Evolutionary conservation across 2,329 filamentous ascomycete species (phyloP).

Genomic region (Venturia aucupariae): DNA sequence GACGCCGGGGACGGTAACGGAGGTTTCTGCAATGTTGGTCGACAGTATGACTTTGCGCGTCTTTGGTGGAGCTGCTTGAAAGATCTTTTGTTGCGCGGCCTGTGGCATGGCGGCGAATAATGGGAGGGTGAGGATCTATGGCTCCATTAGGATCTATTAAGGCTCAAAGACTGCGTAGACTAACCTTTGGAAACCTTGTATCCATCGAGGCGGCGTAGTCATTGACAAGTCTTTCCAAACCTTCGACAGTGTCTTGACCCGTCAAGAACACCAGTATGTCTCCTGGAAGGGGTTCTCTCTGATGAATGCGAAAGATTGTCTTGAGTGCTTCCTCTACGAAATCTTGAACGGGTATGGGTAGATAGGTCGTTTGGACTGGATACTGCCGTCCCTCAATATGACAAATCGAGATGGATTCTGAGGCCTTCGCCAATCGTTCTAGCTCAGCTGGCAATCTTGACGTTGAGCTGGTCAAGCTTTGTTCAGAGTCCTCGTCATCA

Average conservation of each 20-base stretch:
- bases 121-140: slow-evolving; percentile 58
- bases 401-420: slow-evolving; percentile 39
- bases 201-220: slow-evolving; percentile 67
- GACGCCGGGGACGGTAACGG: slow-evolving; percentile 89
- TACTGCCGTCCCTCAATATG: slow-evolving; percentile 81
- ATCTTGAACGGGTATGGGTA: slow-evolving; percentile 64
- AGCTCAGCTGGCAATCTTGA: slow-evolving; percentile 1
- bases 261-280: slow-evolving; percentile 89
- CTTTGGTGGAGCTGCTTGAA: slow-evolving; percentile 61
- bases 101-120: slow-evolving; percentile 87
- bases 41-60: slow-evolving; percentile 85
- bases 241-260: slow-evolving; percentile 87
- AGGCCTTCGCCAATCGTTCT: not conserved
- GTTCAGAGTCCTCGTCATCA: not conserved
- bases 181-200: slow-evolving; percentile 61
- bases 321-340: slow-evolving; percentile 75
- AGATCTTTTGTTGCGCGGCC: slow-evolving; percentile 76
- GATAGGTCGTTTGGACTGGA: slow-evolving; percentile 70
- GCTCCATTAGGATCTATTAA: not conserved
- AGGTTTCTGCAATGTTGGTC: slow-evolving; percentile 98
- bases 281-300: slow-evolving; percentile 81
- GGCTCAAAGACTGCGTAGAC: not conserved
- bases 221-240: slow-evolving; percentile 68
- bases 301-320: slow-evolving; percentile 76
- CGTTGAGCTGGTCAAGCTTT: not conserved